phyloP scores from a whole-genome alignment of 768 basidiomycete genomes.

The Mycena vulgaris region DNA sequence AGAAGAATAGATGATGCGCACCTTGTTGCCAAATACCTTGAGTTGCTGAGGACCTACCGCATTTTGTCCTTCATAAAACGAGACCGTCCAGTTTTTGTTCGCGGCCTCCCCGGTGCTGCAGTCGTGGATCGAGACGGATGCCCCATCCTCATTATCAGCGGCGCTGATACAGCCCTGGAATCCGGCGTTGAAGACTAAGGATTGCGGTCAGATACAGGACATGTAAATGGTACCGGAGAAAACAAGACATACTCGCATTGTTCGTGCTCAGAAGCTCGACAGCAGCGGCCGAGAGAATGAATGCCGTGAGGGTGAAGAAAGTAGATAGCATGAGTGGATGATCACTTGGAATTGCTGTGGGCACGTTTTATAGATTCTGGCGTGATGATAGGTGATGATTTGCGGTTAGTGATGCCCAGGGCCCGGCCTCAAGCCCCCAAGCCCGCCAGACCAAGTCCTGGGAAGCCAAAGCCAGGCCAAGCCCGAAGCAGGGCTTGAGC shows the following conservation, averaged over 20 bases:
- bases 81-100: constrained; percentile 17
- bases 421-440: no score
- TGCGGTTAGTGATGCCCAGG: no score
- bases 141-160: not conserved
- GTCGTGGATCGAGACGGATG: constrained; percentile 7
- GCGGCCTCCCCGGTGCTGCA: constrained; percentile 11
- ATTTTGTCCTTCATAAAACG: not conserved
- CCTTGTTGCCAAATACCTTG: constrained; percentile 15
- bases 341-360: no score
- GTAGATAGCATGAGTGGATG: not conserved
- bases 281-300: not conserved
- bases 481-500: no score
- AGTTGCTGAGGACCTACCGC: not conserved
- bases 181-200: constrained; percentile 8
- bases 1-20: not conserved
- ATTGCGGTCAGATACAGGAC: not conserved
- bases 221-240: not conserved
- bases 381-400: no score
- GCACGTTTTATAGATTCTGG: not conserved
- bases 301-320: not conserved
- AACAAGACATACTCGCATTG: not conserved
- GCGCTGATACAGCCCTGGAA: constrained; percentile 12
- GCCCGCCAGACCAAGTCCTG: no score
- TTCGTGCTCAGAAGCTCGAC: not conserved
- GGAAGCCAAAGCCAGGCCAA: no score